Evolutionary conservation across 2,329 filamentous ascomycete species (phyloP).

Genomic region (Ophiostoma pallidulum): DNA sequence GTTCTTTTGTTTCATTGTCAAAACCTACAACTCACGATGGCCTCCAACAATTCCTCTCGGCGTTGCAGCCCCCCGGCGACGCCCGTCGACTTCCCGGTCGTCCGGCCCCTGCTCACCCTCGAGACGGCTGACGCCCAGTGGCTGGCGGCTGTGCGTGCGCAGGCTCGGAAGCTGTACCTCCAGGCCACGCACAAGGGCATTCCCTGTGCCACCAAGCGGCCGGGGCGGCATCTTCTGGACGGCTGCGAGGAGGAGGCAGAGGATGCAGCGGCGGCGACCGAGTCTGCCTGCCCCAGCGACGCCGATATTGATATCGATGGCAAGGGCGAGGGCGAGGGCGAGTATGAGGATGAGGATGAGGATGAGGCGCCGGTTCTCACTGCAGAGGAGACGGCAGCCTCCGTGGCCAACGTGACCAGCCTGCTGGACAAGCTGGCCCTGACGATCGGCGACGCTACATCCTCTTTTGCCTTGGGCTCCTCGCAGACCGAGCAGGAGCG

Average conservation of each 20-base stretch:
- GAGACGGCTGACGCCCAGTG: neutral
- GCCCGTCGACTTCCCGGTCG: neutral
- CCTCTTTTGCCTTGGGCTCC: neutral
- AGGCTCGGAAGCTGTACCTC: conserved; percentile 5
- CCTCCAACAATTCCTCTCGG: no score
- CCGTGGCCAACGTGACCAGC: neutral
- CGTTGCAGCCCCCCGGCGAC: neutral
- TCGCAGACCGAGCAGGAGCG: neutral
- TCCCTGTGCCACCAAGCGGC: neutral
- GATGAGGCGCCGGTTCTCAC: neutral
- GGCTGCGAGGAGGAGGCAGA: neutral
- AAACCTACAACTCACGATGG: no score
- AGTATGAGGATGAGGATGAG: neutral
- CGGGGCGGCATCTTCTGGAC: neutral
- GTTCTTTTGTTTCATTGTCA: no score
- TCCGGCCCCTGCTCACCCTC: neutral
- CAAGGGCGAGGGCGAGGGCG: neutral
- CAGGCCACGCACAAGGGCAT: neutral
- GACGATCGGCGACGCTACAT: no score
- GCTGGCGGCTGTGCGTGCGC: neutral
- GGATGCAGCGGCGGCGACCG: neutral
- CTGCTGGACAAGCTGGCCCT: no score
- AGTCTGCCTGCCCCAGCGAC: no score
- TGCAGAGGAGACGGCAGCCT: neutral
- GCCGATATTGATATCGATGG: neutral